Evolutionary conservation across 768 basidiomycete genomes (phyloP).

Genomic region (Tricholoma saponaceum): DNA sequence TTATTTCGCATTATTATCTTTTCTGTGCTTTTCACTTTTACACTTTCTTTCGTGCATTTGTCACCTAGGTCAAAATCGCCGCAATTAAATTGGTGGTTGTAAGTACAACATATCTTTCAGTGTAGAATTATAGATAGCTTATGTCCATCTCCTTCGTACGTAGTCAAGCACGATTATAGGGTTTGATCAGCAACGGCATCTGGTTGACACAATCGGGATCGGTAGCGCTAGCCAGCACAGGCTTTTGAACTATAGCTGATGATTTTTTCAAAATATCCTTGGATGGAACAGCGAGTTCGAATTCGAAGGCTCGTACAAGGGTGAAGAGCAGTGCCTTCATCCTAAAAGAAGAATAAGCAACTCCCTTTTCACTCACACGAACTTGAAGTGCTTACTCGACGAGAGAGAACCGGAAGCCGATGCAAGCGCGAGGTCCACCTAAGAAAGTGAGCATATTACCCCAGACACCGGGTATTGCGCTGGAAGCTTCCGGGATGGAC

Average conservation of each 20-base stretch:
- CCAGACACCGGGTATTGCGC: constrained; percentile 55
- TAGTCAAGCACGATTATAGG: background rate
- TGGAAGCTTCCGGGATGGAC: constrained; percentile 38
- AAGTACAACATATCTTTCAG: too few species aligned
- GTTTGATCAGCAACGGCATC: constrained; percentile 39
- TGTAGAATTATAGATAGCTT: too few species aligned
- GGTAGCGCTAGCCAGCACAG: constrained; percentile 33
- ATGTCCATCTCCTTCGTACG: too few species aligned
- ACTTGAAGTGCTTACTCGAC: constrained; percentile 36
- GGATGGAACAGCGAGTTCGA: constrained; percentile 48
- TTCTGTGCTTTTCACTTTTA: too few species aligned
- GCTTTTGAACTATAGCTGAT: constrained; percentile 39
- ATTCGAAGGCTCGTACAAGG: constrained; percentile 48
- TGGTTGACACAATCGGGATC: constrained; percentile 36
- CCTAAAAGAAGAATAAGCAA: constrained; percentile 11
- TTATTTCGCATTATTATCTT: too few species aligned
- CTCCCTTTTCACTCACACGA: background rate
- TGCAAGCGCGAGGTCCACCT: constrained; percentile 62
- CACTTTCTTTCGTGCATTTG: too few species aligned
- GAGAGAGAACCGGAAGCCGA: constrained; percentile 63
- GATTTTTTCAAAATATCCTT: constrained; percentile 36
- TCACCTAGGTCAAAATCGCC: too few species aligned
- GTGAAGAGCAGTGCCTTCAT: constrained; percentile 41
- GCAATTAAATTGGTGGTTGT: too few species aligned
- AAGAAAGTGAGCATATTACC: constrained; percentile 58